Conservation (phyloP, 2,329 filamentous ascomycete species). For the Trichophaea hybrida region DNA sequence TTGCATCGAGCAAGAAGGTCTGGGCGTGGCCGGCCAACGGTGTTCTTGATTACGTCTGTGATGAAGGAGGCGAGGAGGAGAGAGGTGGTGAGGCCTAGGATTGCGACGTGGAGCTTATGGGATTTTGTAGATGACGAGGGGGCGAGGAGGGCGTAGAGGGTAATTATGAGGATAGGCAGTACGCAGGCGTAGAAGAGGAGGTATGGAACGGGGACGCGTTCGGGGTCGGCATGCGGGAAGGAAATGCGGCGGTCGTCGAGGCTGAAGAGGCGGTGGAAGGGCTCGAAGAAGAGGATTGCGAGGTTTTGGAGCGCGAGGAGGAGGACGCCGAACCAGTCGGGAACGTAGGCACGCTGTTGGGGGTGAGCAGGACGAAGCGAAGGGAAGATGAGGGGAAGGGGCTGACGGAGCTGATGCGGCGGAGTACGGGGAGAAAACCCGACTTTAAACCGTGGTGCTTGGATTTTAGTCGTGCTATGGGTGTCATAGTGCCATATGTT, state of each 20-base stretch:
- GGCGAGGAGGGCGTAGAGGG: conserved; percentile 48
- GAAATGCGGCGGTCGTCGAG: conserved; percentile 72
- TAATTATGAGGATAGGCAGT: conserved; percentile 52
- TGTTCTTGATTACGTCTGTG: conserved; percentile 69
- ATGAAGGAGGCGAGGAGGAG: conserved; percentile 62
- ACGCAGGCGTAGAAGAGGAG: conserved; percentile 67
- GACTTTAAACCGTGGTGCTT: background rate
- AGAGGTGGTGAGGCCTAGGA: conserved; percentile 65
- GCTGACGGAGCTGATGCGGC: background rate
- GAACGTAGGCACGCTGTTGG: conserved; percentile 51
- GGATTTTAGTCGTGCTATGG: conserved; percentile 11
- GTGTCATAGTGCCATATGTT: conserved; percentile 9
- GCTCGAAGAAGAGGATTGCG: conserved; percentile 41
- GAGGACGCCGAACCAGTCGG: conserved; percentile 70
- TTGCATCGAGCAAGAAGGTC: conserved; percentile 59
- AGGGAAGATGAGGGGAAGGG: background rate
- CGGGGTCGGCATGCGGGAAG: conserved; percentile 69
- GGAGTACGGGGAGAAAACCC: background rate
- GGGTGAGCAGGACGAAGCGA: background rate
- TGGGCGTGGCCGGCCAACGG: conserved; percentile 50
- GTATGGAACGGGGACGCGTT: conserved; percentile 66
- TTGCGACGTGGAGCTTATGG: conserved; percentile 72
- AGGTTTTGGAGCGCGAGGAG: conserved; percentile 37
- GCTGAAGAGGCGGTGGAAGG: conserved; percentile 86
- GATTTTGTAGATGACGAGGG: conserved; percentile 39